Base-by-base conservation (phyloP, 345 rosid species). In the Combretum micranthum region DNA sequence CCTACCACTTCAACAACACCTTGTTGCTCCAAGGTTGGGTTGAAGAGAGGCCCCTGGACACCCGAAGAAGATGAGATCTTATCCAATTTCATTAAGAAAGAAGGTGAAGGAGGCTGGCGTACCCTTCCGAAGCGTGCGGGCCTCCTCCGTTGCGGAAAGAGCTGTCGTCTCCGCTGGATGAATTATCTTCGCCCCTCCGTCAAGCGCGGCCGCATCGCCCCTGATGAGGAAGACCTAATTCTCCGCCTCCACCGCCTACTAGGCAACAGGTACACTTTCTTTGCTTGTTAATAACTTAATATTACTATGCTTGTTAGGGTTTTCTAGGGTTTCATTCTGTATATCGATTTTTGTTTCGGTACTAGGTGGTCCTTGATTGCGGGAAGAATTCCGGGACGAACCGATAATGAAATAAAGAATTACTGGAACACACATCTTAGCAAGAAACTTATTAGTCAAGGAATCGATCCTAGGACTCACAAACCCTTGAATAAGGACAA, bases 111-210 rank as follows among this genome's bases (percentile, higher is more conserved):
- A 9, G 55, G 72, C 14, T 72, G 76, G 76, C 69, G 72, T 1
- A 72, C 76, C 20, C 60, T 72, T 7, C 76, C 76, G 3, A 72
- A 72, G 62, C 44, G 64, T 13, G 65, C 76, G 1, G 76, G 76
- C 1, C 68, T 72, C 51, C 72, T 63, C 44, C 76, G 72, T 10
- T 72, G 76, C 11, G 76, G 76, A 0, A 72, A 72, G 47, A 72
- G 76, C 42, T 72, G 76, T 44, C 72, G 76, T 19, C 72, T 72
- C 55, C 65, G 76, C 14, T 72, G 76, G 76, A 72, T 72, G 76
- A 72, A 72, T 46, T 72, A 67, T 44, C 76, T 72, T 45, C 72
- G 72, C 18, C 76, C 76, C n/a, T 67, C 62, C 20, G 68, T 72
- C 25, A 72, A 72, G 63, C 62, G 76, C 8, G 76, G 76, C 47